phyloP scores from a whole-genome alignment of 2,329 filamentous ascomycete species.

The Penicillium sp. region DNA sequence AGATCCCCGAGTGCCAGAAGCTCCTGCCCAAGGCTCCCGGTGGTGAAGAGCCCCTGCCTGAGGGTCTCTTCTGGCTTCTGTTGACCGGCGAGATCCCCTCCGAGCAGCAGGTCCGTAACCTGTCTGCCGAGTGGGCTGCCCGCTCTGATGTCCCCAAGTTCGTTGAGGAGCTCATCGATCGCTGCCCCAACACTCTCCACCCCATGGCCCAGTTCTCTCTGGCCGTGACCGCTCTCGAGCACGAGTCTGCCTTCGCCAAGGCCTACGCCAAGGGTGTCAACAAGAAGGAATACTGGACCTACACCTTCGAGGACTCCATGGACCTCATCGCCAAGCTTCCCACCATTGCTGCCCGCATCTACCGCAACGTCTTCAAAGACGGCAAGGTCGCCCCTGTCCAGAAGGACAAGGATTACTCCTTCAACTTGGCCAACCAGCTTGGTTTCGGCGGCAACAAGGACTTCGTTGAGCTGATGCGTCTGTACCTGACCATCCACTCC shows the following conservation, averaged over 20 bases:
- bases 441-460: conserved; percentile 92
- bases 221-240: conserved; percentile 95
- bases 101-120: conserved; percentile 96
- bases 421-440: conserved; percentile 99
- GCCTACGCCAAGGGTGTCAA: conserved; percentile 98
- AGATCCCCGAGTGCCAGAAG: conserved; percentile 97
- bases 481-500: conserved; percentile 99
- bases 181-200: conserved; percentile 97
- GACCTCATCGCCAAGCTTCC: conserved; percentile 99
- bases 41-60: conserved; percentile 93
- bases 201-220: conserved; percentile 99
- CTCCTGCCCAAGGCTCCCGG: conserved; percentile 95
- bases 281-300: conserved; percentile 99
- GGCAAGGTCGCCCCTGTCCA: conserved; percentile 94
- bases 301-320: conserved; percentile 99
- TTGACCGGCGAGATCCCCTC: conserved; percentile 95
- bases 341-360: conserved; percentile 96
- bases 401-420: conserved; percentile 99
- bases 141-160: conserved; percentile 96
- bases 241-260: conserved; percentile 96
- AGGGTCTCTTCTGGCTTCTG: conserved; percentile 99
- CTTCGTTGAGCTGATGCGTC: conserved; percentile 96
- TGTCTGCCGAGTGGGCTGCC: conserved; percentile 98
- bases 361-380: conserved; percentile 99
- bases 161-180: conserved; percentile 98